Conservation (phyloP, 2,329 filamentous ascomycete species). For the Sarocladiaceae sp. region DNA sequence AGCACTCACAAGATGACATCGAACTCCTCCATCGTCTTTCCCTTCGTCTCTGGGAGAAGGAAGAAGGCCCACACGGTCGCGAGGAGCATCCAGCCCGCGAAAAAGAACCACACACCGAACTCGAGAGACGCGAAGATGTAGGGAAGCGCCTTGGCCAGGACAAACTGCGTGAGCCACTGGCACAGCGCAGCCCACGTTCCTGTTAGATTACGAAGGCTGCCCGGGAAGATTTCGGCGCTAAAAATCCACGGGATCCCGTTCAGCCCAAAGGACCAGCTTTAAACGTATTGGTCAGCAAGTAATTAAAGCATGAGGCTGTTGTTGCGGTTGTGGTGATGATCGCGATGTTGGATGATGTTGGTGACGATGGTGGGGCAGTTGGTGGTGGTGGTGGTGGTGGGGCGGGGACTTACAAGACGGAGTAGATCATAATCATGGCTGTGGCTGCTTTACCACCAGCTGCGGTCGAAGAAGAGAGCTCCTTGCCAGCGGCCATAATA, state of each 20-base stretch:
- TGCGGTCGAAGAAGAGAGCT: slow-evolving; percentile 59
- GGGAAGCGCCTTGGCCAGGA: slow-evolving; percentile 36
- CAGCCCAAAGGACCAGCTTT: slow-evolving; percentile 36
- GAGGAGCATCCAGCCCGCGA: slow-evolving; percentile 43
- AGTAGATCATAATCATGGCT: slow-evolving; percentile 49
- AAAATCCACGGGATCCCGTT: slow-evolving; percentile 41
- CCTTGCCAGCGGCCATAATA: slow-evolving; percentile 31
- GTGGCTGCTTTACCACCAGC: slow-evolving; percentile 44
- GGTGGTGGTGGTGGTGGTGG: no score
- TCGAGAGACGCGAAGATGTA: slow-evolving; percentile 37
- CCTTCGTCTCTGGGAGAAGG: slow-evolving; percentile 49
- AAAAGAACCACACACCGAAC: slow-evolving; percentile 53
- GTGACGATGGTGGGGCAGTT: neutral
- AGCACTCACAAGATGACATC: slow-evolving; percentile 38
- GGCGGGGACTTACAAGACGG: slow-evolving; percentile 37
- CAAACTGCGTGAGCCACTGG: slow-evolving; percentile 41
- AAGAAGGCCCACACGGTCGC: slow-evolving; percentile 43
- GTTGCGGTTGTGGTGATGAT: no score
- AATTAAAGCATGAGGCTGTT: no score
- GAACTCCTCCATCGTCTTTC: slow-evolving; percentile 46
- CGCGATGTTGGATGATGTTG: no score
- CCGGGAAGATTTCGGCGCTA: slow-evolving; percentile 38
- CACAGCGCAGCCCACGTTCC: slow-evolving; percentile 33
- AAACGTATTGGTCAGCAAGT: no score
- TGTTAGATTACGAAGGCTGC: slow-evolving; percentile 33